Evolutionary conservation across 208 protist species (phyloP), one percentile per base, ranked within the genome.

Genomic region (Acanthamoeba healyi): DNA sequence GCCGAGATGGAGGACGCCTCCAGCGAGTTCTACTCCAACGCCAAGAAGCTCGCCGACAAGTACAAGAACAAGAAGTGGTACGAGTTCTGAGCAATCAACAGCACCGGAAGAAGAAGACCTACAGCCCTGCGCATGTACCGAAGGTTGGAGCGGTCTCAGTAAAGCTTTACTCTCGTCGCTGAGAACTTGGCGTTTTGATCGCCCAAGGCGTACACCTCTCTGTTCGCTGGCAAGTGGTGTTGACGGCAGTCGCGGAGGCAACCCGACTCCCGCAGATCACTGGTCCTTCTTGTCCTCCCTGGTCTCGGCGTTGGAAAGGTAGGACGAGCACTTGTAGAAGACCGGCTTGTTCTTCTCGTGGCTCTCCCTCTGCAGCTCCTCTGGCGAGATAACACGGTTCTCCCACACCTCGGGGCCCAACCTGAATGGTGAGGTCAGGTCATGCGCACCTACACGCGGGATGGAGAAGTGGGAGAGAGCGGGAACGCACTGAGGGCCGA

Each of bases 21-120:
- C 9, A 46, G 44, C 74, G 74, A 84, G 74, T 84, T 84, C 74
- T 84, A 84, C 44, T 6, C 38, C 38, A 84, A 84, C 22, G 74
- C 74, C 42, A 84, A 56, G 42, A 84, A 56, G 74, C 74, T 84
- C n/a, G 74, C 74, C 38, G 74, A 49, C 74, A 84, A 84, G 74
- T 84, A 84, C 74, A 49, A 84, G 74, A 84, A 84, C 44, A 84
- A 84, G 74, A 84, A 84, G 74, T 84, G 74, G 74, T 84, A 84
- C 74, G 74, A 84, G 42, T 84, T 84, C n/a, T 84, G 19, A n/a
- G n/a, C n/a, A n/a, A n/a, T n/a, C n/a, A n/a, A n/a, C n/a, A n/a
- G n/a, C n/a, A n/a, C n/a, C n/a, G n/a, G 72, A 44, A 24, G 38
- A 51, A 82, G 72, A 46, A 79, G 7, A 7, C 67, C 12, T 15